A percentile compares a stretch with the other conserved stretches of the same genome.
Evolutionary conservation across 441 rosid genomes (phyloP).

Genomic region (Pelargonium fulgidum): DNA sequence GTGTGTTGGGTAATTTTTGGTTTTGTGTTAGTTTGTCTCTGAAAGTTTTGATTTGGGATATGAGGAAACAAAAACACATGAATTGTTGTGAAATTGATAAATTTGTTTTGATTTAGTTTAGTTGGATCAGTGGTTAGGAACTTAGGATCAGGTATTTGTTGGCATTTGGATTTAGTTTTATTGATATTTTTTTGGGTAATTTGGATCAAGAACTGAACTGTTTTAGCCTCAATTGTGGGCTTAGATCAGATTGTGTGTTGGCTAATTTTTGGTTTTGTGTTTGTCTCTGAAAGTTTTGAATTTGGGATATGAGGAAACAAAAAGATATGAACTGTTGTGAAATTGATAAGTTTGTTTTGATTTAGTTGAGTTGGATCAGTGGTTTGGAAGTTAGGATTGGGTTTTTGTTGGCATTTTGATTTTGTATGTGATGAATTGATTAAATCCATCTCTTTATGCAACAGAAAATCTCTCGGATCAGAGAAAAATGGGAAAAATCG

Average conservation of each 20-base stretch:
- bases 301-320: conserved; percentile 1
- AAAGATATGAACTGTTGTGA: background rate
- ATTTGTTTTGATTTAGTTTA: background rate
- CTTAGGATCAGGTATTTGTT: background rate
- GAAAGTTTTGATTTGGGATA: background rate
- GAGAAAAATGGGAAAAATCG: conserved; percentile 21
- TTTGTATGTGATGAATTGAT: conserved; percentile 12
- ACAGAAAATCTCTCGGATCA: conserved; percentile 33
- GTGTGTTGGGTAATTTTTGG: background rate
- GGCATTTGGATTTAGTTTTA: background rate
- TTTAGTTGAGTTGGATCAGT: conserved; percentile 2
- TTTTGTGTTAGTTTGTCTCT: background rate
- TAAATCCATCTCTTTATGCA: conserved; percentile 14
- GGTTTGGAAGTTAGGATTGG: background rate
- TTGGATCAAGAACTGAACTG: background rate
- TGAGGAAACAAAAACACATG: background rate
- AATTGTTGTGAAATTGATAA: background rate
- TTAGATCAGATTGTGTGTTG: background rate
- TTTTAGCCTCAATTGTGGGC: no score
- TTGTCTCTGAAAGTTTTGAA: background rate
- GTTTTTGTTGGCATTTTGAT: background rate
- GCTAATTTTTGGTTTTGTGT: background rate
- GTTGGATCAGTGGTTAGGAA: background rate
- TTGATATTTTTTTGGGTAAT: background rate
- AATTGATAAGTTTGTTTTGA: background rate